Evolutionary conservation across 2,329 filamentous ascomycete species (phyloP).

Genomic region (Hypoxylon sp.): DNA sequence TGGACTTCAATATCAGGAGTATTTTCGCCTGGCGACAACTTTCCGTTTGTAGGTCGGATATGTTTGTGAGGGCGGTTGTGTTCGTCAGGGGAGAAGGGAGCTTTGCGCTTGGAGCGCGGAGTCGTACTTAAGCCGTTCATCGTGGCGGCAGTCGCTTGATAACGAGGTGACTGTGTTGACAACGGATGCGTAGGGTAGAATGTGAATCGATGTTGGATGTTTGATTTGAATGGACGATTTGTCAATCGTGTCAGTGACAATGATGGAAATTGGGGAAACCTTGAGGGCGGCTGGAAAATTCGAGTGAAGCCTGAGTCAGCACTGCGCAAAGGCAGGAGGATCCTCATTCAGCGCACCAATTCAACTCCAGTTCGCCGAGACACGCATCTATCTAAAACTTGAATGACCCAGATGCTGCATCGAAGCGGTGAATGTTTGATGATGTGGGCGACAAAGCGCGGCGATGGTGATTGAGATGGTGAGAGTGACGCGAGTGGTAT

Average conservation of each 20-base stretch:
- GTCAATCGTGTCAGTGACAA: slow-evolving; percentile 8
- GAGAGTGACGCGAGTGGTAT: slow-evolving; percentile 15
- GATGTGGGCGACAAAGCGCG: not conserved
- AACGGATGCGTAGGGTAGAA: slow-evolving; percentile 15
- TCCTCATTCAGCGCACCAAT: slow-evolving; percentile 42
- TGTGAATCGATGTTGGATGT: slow-evolving; percentile 1
- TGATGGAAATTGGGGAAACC: slow-evolving; percentile 4
- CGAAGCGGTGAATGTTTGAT: slow-evolving; percentile 1
- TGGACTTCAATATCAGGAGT: slow-evolving; percentile 53
- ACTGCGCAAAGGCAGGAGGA: slow-evolving; percentile 34
- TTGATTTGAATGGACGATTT: slow-evolving; percentile 5
- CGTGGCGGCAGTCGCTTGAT: slow-evolving; percentile 27
- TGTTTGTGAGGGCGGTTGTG: slow-evolving; percentile 55
- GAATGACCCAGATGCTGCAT: slow-evolving; percentile 2
- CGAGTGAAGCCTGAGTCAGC: slow-evolving; percentile 34
- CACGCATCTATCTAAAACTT: slow-evolving; percentile 23
- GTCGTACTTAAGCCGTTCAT: slow-evolving; percentile 57
- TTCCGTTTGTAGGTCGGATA: slow-evolving; percentile 56
- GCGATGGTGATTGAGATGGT: slow-evolving; percentile 2
- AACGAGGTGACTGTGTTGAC: slow-evolving; percentile 3
- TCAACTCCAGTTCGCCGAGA: slow-evolving; percentile 14
- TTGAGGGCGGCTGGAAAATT: slow-evolving; percentile 12
- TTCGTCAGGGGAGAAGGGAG: slow-evolving; percentile 53
- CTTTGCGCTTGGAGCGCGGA: slow-evolving; percentile 62
- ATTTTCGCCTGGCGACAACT: slow-evolving; percentile 59